A percentile compares a stretch with the other conserved stretches of the same genome.
Evolutionary conservation across 2,329 filamentous ascomycete genomes (phyloP).

Genomic region (Penicillium aurantiogriseum): DNA sequence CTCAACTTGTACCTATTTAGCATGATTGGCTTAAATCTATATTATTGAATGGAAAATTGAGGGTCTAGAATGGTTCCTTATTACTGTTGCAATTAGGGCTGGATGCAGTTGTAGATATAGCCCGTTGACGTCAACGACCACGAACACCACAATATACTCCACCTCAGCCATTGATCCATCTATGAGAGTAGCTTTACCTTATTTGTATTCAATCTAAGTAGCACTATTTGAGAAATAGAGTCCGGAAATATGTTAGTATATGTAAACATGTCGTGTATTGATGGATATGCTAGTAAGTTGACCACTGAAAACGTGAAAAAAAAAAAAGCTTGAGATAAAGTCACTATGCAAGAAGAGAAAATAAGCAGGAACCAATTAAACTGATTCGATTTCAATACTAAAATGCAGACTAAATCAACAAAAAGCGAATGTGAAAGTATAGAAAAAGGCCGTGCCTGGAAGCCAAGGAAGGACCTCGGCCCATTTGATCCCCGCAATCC

Average conservation of each 20-base stretch:
- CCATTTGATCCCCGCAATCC: constrained; percentile 27
- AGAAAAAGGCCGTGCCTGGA: constrained; percentile 10
- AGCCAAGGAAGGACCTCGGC: constrained; percentile 21
- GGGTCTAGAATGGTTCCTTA: background rate
- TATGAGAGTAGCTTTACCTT: background rate
- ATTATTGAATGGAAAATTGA: background rate
- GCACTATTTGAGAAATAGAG: background rate
- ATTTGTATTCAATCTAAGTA: background rate
- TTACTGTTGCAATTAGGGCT: background rate
- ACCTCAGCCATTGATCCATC: background rate
- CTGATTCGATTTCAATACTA: background rate
- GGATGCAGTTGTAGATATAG: background rate
- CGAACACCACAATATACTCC: background rate
- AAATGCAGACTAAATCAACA: background rate
- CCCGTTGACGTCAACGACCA: background rate
- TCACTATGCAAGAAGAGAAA: no score
- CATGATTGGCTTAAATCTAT: background rate
- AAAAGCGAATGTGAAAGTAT: constrained; percentile 7
- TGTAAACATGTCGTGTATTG: background rate
- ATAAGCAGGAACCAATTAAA: background rate
- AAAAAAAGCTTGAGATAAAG: background rate
- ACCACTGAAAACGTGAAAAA: background rate
- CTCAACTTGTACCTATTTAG: background rate
- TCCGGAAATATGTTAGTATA: no score
- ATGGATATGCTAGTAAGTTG: background rate